Conservation (phyloP, 768 basidiomycete species). For the Asterophora lycoperdoides region DNA sequence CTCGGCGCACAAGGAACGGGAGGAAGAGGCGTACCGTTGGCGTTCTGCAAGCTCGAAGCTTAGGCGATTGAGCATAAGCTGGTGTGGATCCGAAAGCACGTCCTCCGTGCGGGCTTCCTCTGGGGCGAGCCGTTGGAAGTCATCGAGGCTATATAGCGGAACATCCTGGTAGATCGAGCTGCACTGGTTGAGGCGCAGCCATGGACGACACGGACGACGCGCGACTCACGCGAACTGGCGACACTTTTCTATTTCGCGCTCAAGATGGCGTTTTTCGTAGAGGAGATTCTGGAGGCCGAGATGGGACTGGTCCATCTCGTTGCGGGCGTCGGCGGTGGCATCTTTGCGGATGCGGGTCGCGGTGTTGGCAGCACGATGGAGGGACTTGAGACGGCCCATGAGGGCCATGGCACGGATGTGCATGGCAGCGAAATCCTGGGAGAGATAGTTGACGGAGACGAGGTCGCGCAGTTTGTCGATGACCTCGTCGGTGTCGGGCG, state of each 20-base stretch:
- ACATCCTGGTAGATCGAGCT: constrained; percentile 91
- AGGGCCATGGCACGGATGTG: constrained; percentile 71
- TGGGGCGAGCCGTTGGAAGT: constrained; percentile 68
- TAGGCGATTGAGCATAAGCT: constrained; percentile 83
- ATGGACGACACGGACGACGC: not conserved
- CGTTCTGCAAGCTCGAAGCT: constrained; percentile 87
- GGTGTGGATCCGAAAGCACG: constrained; percentile 66
- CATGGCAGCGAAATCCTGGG: constrained; percentile 45
- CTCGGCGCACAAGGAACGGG: not conserved
- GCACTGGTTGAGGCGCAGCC: not conserved
- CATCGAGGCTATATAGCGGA: constrained; percentile 63
- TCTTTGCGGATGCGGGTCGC: constrained; percentile 66
- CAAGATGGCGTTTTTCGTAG: constrained; percentile 86
- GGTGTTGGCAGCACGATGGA: constrained; percentile 71
- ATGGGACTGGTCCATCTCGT: constrained; percentile 88
- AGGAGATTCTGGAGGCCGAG: constrained; percentile 82
- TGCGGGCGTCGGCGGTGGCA: constrained; percentile 70
- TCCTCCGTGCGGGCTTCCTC: constrained; percentile 58
- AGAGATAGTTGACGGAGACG: constrained; percentile 40
- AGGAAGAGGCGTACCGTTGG: constrained; percentile 56
- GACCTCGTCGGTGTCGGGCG: constrained; percentile 44
- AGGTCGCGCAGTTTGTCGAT: constrained; percentile 63
- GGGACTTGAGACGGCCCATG: constrained; percentile 72
- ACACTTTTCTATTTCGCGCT: constrained; percentile 90
- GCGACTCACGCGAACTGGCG: constrained; percentile 80